phyloP scores from a whole-genome alignment of 2,329 filamentous ascomycete species.

The Aureobasidium vineae region DNA sequence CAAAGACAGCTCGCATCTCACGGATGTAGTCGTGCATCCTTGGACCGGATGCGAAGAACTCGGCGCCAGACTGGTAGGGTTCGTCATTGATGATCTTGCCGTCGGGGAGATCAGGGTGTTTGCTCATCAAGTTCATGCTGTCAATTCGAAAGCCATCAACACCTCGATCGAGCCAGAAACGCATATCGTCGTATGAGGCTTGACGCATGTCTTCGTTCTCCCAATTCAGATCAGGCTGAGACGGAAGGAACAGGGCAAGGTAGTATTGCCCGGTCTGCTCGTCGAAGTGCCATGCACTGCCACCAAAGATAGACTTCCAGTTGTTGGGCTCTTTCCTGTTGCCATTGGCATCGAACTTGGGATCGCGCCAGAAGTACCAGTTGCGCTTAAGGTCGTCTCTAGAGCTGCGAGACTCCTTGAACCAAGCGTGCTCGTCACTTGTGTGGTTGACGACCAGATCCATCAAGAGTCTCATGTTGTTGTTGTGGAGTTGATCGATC shows the following conservation, averaged over 20 bases:
- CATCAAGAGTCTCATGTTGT: conserved; percentile 42
- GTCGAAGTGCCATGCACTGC: conserved; percentile 67
- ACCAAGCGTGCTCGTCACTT: conserved; percentile 58
- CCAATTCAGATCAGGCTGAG: conserved; percentile 87
- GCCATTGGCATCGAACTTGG: conserved; percentile 48
- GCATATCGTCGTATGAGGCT: conserved; percentile 63
- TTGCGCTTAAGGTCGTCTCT: conserved; percentile 62
- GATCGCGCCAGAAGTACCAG: conserved; percentile 62
- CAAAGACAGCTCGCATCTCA: conserved; percentile 46
- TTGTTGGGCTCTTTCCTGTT: conserved; percentile 70
- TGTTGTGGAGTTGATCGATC: conserved; percentile 39
- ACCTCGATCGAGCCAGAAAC: conserved; percentile 73
- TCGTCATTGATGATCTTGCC: neutral
- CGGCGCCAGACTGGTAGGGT: conserved; percentile 29
- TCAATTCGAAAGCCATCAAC: conserved; percentile 51
- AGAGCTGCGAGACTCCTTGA: conserved; percentile 62
- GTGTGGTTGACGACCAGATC: conserved; percentile 46
- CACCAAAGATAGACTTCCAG: conserved; percentile 64
- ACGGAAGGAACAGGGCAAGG: conserved; percentile 69
- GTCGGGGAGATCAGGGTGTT: neutral
- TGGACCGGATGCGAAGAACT: conserved; percentile 36
- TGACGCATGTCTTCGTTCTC: conserved; percentile 65
- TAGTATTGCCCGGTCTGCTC: conserved; percentile 72
- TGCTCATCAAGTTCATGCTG: conserved; percentile 9
- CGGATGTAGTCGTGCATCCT: conserved; percentile 50